Evolutionary conservation across 768 basidiomycete genomes (phyloP).

Genomic region (Tricholoma terreum): DNA sequence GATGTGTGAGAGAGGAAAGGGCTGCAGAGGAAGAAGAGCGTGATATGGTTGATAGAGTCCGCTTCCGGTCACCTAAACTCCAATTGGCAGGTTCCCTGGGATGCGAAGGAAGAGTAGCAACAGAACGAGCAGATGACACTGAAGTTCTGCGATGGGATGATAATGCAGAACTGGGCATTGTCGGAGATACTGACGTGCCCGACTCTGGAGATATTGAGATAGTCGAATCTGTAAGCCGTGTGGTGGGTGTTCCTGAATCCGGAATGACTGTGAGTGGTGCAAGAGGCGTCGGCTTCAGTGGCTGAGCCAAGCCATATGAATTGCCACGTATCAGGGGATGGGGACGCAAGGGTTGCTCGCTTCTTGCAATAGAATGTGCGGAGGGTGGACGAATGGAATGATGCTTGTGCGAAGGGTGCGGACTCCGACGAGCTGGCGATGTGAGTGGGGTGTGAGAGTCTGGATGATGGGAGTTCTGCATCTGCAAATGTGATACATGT

Average conservation of each 20-base stretch:
- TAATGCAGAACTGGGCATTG: slow-evolving; percentile 21
- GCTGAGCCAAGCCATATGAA: slow-evolving; percentile 53
- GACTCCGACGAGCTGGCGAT: slow-evolving; percentile 24
- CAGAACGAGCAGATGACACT: slow-evolving; percentile 57
- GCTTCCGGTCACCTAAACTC: slow-evolving; percentile 40
- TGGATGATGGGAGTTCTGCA: slow-evolving; percentile 3
- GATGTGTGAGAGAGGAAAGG: slow-evolving; percentile 52
- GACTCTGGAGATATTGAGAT: slow-evolving; percentile 33
- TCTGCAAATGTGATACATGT: slow-evolving; percentile 7
- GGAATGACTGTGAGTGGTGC: slow-evolving; percentile 61
- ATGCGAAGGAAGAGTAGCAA: slow-evolving; percentile 52
- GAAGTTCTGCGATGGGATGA: slow-evolving; percentile 37
- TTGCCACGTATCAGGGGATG: slow-evolving; percentile 78
- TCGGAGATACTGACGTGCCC: slow-evolving; percentile 26
- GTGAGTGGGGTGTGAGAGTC: slow-evolving; percentile 4
- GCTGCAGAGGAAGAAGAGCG: slow-evolving; percentile 53
- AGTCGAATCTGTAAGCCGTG: slow-evolving; percentile 20
- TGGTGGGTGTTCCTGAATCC: slow-evolving; percentile 44
- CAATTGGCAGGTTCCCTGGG: slow-evolving; percentile 27
- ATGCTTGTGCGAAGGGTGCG: slow-evolving; percentile 36
- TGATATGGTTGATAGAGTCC: slow-evolving; percentile 58
- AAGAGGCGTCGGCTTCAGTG: slow-evolving; percentile 49
- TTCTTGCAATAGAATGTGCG: slow-evolving; percentile 45
- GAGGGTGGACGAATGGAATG: slow-evolving; percentile 59
- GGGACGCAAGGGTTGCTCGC: slow-evolving; percentile 47